Evolutionary conservation across 805 yeast genomes (phyloP), one percentile per base, ranked within the genome.

Genomic region (Cyberlindnera mississippiensis): DNA sequence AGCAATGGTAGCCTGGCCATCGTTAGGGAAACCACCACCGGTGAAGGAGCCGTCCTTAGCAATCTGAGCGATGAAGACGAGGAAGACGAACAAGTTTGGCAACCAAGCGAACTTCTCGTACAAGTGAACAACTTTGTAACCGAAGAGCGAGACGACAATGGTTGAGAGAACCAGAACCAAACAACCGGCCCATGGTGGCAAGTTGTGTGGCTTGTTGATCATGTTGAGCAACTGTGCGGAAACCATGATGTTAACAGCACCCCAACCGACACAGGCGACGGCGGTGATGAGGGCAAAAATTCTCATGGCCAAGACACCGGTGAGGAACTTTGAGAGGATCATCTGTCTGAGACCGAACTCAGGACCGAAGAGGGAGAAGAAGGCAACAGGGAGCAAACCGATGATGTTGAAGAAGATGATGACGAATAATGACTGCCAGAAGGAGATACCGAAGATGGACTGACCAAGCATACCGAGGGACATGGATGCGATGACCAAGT

Each of bases 111-210:
- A 86, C 61, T 81, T 83, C 68, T 89, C 96, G 62, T 84, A 89
- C 7, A 69, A 39, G 60, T 89, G 96, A 49, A 90, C 86, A 44
- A 80, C 79, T 48, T 75, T 76, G 72, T 89, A 87, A 49, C 97
- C 97, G 51, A 88, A 85, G 60, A 88, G 74, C 13, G 95, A 76
- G 33, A 90, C 82, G 27, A 82, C 8, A 47, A 85, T 75, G 39
- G 96, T 86, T 48, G 75, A 69, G 33, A 79, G 41, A 28, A 85
- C 75, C 54, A 90, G 68, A 44, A 90, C 75, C 39, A 90, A 56
- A 64, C 95, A 82, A 28, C 93, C 96, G 29, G 88, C 96, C 93
- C 95, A 85, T 29, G 91, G 85, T 31, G 97, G 96, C 52, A 83
- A 68, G 47, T 70, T 54, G 45, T 66, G 66, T 38, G 68, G 64